Base-by-base conservation (phyloP, 306 rosid species). In the Rosa chinensis region DNA sequence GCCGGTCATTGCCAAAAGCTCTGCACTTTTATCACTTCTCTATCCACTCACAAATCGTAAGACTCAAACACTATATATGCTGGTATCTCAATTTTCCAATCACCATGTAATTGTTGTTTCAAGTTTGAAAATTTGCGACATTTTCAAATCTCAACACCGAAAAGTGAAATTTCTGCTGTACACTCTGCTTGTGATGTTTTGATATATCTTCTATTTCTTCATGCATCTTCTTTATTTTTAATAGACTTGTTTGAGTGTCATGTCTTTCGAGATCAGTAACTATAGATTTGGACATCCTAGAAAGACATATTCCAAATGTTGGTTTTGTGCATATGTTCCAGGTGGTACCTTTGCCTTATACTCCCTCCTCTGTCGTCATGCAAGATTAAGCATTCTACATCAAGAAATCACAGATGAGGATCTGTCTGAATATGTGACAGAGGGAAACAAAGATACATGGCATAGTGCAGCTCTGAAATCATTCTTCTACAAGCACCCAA, bases 331-430 rank as follows among this genome's bases (percentile, higher is more conserved):
- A 61, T 37, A 75, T 83, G 79, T 47, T 82, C 89, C 88, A 92
- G 94, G 97, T 75, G 97, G 97, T 73, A 87, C 92, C 72, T 92
- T 92, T 83, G 92, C 97, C 40, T 81, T 92, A 55, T 92, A 92
- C 81, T 89, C 97, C 10, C 90, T 92, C 76, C 92, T 92, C 70
- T 92, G 97, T 68, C 89, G 94, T 77, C 88, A 87, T 10, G 88
- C 91, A 37, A 83, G 86, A 77, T 44, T 92, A 76, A 81, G 89
- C 82, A 78, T 78, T 80, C 86, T 92, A 40, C 94, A 92, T 88
- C 92, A 89, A 81, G 91, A 88, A 76, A 72, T 82, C 50, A 50
- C 76, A 0, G 97, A 92, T 82, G 91, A 88, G 78, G 79, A 82
- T 61, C 78, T 89, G 77, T 85, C 89, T 37, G 77, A 89, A 2